Conservation (phyloP, 805 yeast species). For the Barnettozyma californica region DNA sequence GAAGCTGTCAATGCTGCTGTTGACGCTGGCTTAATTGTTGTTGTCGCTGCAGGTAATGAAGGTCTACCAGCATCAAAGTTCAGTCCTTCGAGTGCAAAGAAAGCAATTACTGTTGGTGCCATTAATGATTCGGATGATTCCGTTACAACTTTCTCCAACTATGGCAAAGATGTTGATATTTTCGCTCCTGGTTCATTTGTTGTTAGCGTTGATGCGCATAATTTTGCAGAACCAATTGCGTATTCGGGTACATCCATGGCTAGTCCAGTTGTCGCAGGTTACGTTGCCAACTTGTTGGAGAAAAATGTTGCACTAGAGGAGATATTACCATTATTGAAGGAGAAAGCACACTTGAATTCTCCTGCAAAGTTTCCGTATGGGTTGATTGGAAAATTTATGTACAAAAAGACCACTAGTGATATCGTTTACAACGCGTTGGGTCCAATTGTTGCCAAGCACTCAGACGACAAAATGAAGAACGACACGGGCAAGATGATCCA, state of each 20-base stretch:
- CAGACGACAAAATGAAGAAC: neutral
- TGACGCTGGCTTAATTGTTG: constrained; percentile 61
- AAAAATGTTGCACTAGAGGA: constrained; percentile 40
- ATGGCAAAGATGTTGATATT: constrained; percentile 82
- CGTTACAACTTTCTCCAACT: constrained; percentile 75
- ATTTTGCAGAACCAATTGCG: constrained; percentile 18
- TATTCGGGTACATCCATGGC: constrained; percentile 82
- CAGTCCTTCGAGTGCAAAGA: constrained; percentile 77
- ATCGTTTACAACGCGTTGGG: constrained; percentile 11
- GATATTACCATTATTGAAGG: constrained; percentile 23
- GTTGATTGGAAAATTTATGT: constrained; percentile 2
- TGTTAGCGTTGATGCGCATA: constrained; percentile 41
- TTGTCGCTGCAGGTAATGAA: constrained; percentile 85
- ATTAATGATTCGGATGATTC: constrained; percentile 66
- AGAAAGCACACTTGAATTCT: constrained; percentile 27
- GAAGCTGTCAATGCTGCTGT: constrained; percentile 72
- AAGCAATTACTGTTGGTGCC: constrained; percentile 81
- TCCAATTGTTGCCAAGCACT: neutral
- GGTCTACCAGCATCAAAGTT: constrained; percentile 67
- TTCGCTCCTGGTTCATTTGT: constrained; percentile 78
- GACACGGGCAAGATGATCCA: neutral
- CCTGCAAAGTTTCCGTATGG: constrained; percentile 39
- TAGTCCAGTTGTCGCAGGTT: constrained; percentile 65
- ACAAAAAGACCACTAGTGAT: constrained; percentile 5
- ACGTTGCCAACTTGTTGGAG: constrained; percentile 51